These are phyloP conservation scores for Xylariaceae sp. DNA, from an alignment of 2,329 filamentous ascomycete species.

Conservation along the genomic window DNA sequence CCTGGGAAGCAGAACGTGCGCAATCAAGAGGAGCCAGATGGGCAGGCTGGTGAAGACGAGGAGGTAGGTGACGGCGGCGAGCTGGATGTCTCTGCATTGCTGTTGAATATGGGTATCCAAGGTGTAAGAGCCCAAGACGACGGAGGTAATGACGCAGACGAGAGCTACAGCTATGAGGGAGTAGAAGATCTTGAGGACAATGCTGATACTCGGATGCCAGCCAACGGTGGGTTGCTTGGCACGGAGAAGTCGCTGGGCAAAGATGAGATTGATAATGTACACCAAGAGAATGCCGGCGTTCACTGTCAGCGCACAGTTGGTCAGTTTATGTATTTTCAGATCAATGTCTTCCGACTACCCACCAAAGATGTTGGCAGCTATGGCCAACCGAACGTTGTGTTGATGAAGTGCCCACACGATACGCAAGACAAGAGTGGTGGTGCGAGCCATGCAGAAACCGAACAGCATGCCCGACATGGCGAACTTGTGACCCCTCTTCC, in stretches of 20 bases:
- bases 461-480: constrained; percentile 32
- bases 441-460: constrained; percentile 33
- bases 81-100: constrained; percentile 22
- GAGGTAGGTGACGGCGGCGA: constrained; percentile 22
- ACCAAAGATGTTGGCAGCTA: constrained; percentile 29
- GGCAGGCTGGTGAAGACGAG: constrained; percentile 26
- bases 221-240: constrained; percentile 32
- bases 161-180: constrained; percentile 23
- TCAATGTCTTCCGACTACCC: too few species aligned
- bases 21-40: constrained; percentile 18
- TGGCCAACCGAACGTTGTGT: constrained; percentile 26
- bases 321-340: too few species aligned
- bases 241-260: constrained; percentile 34
- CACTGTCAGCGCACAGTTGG: constrained; percentile 7
- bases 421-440: constrained; percentile 30
- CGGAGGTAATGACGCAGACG: constrained; percentile 27
- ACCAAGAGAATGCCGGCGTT: constrained; percentile 33
- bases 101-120: constrained; percentile 14
- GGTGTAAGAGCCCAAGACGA: constrained; percentile 26
- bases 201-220: constrained; percentile 28
- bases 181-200: constrained; percentile 23
- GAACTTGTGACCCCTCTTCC: constrained; percentile 33
- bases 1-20: constrained; percentile 24
- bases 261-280: constrained; percentile 35
- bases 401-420: constrained; percentile 30